A percentile compares a stretch with the other conserved stretches of the same genome.
Conservation (phyloP, 2,329 filamentous ascomycete species). For the Ustilaginoidea virens region DNA sequence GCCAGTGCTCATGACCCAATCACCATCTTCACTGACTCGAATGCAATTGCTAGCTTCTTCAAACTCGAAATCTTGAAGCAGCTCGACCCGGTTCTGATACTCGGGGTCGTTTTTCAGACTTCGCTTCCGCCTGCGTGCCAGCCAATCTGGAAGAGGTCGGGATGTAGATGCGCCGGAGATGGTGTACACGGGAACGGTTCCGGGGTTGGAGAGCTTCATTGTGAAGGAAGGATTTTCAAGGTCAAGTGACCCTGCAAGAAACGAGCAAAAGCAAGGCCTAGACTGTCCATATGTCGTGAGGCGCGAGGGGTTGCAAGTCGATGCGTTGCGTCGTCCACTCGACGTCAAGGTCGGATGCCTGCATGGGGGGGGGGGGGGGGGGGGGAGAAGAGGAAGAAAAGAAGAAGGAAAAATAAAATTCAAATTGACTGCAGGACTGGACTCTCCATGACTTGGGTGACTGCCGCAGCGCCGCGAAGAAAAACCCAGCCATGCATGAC, state of each 20-base stretch:
- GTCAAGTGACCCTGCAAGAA: neutral
- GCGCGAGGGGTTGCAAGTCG: too few species aligned
- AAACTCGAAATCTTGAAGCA: conserved; percentile 95
- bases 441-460: too few species aligned
- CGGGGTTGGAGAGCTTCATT: conserved; percentile 75
- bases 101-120: conserved; percentile 86
- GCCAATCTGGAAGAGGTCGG: conserved; percentile 86
- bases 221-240: neutral
- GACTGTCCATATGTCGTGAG: too few species aligned
- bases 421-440: too few species aligned
- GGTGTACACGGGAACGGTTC: conserved; percentile 81
- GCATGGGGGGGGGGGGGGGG: too few species aligned
- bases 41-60: conserved; percentile 89
- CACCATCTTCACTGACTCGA: conserved; percentile 80
- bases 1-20: conserved; percentile 94
- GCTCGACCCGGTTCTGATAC: conserved; percentile 83
- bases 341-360: too few species aligned
- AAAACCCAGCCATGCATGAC: too few species aligned
- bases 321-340: too few species aligned
- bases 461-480: too few species aligned
- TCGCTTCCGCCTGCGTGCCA: conserved; percentile 75
- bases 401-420: conserved; percentile 3
- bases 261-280: too few species aligned
- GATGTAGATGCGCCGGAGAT: conserved; percentile 83
- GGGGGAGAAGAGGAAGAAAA: neutral